Evolutionary conservation across 108 stramenopile species (phyloP), one percentile per base, ranked within the genome.

Genomic region (Cyclotella atomus): DNA sequence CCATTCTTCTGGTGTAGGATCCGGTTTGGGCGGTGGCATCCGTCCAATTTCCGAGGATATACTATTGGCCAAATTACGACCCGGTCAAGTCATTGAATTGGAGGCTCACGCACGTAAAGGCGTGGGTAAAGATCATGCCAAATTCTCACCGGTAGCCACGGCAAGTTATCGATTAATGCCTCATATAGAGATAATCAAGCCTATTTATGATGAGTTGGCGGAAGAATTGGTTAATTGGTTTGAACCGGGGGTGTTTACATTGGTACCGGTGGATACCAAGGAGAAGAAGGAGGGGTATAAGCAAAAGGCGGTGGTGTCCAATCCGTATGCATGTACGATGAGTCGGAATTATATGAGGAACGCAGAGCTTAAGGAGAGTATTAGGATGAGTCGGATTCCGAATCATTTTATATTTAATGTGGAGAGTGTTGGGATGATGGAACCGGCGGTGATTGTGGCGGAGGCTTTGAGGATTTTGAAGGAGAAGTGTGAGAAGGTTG

Each of bases 401-500:
- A 87, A 98, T 77, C 98, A 98, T 70, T 99, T 99, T 76, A 96
- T 99, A 50, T 99, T 99, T 81, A 84, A 78, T 49, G 85, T 99
- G 17, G 99, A 99, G 81, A 89, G 92, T 70, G 92, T 95, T 19
- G 97, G 97, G 7, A 87, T 87, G 91, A 77, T 97, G 44, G 82
- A 87, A 29, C 96, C 98, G 32, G 91, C 84, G 34, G 88, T 87
- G 10, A 81, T 96, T 63, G 86, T 97, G 28, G 89, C 86, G 3
- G 91, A 95, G 79, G 90, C 93, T 0, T 55, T 95, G 21, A 75
- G 80, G 34, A 76, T 97, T 25, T 73, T 97, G 46, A 91, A 93
- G 73, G 71, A 59, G 35, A 97, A 97, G 66, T 75, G 75, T 52
- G 75, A 75, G 66, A 75, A 59, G 66, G 65, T 75, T n/a, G 44